These are phyloP conservation scores for Calonectria pseudoturangicola DNA, from an alignment of 2,329 filamentous ascomycete species.

Conservation along the genomic window DNA sequence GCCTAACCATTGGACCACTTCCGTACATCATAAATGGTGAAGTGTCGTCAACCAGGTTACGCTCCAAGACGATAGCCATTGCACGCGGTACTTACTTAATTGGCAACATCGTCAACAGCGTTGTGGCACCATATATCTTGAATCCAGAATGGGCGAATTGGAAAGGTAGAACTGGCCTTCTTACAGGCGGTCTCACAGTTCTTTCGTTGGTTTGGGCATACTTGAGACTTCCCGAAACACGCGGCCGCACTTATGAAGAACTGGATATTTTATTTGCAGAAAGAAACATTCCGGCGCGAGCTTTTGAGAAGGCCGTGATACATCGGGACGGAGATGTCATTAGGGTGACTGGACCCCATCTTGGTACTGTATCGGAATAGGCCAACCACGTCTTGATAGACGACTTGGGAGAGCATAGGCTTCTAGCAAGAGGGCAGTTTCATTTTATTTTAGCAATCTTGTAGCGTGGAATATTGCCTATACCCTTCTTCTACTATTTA, in stretches of 20 bases:
- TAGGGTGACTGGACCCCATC: background rate
- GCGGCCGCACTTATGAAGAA: constrained; percentile 42
- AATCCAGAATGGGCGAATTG: constrained; percentile 40
- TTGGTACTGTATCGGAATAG: background rate
- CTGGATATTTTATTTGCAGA: constrained; percentile 40
- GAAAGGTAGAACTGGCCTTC: constrained; percentile 37
- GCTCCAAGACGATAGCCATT: constrained; percentile 39
- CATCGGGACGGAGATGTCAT: background rate
- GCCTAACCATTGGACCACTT: constrained; percentile 36
- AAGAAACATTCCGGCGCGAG: background rate
- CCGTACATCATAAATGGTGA: constrained; percentile 38
- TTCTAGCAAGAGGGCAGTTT: too few species aligned
- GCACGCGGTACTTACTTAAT: constrained; percentile 2
- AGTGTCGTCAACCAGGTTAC: constrained; percentile 30
- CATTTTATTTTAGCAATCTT: too few species aligned
- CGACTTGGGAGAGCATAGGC: background rate
- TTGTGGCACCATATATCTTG: constrained; percentile 37
- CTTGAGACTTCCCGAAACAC: constrained; percentile 45
- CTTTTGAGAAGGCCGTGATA: background rate
- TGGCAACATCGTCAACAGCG: constrained; percentile 33
- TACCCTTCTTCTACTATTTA: too few species aligned
- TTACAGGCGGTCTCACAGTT: constrained; percentile 28
- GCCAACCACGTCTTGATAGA: background rate
- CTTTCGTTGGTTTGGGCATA: constrained; percentile 32
- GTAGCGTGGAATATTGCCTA: too few species aligned